These are phyloP conservation scores for Phytophthora pisi DNA, from an alignment of 352 stramenopile genomes.

Conservation along the genomic window DNA sequence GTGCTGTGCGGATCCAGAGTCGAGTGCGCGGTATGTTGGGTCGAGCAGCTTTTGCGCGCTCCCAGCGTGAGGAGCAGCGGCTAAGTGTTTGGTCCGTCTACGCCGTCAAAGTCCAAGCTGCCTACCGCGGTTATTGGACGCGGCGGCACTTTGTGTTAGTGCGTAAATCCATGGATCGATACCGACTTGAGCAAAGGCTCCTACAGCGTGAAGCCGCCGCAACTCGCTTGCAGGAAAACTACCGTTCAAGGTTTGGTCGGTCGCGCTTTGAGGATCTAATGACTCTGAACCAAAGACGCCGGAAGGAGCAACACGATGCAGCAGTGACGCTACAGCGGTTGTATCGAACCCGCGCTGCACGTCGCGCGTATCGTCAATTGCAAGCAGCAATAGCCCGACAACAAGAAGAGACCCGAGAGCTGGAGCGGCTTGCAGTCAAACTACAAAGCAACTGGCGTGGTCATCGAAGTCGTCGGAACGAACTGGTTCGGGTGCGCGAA, in stretches of 20 bases:
- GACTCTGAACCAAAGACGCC: conserved; percentile 59
- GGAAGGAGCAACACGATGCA: conserved; percentile 57
- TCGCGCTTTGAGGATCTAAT: conserved; percentile 81
- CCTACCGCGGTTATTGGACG: conserved; percentile 68
- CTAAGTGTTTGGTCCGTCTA: conserved; percentile 44
- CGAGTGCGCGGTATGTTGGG: conserved; percentile 56
- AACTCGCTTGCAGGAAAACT: conserved; percentile 56
- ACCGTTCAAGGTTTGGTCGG: conserved; percentile 64
- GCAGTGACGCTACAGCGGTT: conserved; percentile 64
- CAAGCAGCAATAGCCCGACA: conserved; percentile 52
- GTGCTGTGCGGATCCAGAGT: conserved; percentile 63
- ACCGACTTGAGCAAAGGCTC: conserved; percentile 54
- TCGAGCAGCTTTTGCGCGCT: conserved; percentile 37
- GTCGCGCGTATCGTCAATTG: conserved; percentile 59
- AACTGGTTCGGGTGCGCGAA: conserved; percentile 39
- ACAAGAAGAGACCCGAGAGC: conserved; percentile 35
- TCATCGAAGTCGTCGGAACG: conserved; percentile 38
- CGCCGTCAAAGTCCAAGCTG: conserved; percentile 61
- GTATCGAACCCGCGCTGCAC: conserved; percentile 59
- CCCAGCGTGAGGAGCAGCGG: conserved; percentile 40
- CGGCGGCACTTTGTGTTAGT: conserved; percentile 55
- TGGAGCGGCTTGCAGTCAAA: conserved; percentile 53
- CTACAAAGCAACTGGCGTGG: conserved; percentile 77
- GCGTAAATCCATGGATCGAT: conserved; percentile 68
- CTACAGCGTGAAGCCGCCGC: conserved; percentile 46